A percentile compares a stretch with the other conserved stretches of the same genome.
These are phyloP conservation scores for Urostyla sp. DNA, from an alignment of 73 alveolate genomes.

Conservation along the genomic window DNA sequence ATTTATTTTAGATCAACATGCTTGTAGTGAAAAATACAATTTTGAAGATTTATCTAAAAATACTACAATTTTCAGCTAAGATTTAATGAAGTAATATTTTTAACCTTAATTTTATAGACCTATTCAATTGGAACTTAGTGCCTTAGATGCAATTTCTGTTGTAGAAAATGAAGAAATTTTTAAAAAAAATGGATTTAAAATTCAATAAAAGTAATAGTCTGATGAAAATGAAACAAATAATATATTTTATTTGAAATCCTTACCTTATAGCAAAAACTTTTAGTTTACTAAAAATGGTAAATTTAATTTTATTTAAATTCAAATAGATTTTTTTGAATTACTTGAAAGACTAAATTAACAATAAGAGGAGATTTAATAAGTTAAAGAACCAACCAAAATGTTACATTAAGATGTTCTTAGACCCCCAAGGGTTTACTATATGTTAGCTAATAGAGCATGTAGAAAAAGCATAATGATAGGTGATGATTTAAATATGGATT, in stretches of 20 bases:
- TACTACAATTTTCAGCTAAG: slow-evolving; percentile 64
- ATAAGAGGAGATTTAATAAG: slow-evolving; percentile 46
- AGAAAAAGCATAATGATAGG: slow-evolving; percentile 97
- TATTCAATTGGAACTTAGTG: slow-evolving; percentile 63
- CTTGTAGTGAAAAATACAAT: slow-evolving; percentile 95
- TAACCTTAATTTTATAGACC: slow-evolving; percentile 46
- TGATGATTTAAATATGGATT: slow-evolving; percentile 66
- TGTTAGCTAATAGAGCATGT: slow-evolving; percentile 96
- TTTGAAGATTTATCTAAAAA: slow-evolving; percentile 87
- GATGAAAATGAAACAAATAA: slow-evolving; percentile 47
- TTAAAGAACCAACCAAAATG: slow-evolving; percentile 23
- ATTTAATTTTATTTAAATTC: background rate
- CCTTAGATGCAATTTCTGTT: slow-evolving; percentile 63
- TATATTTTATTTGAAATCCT: slow-evolving; percentile 7
- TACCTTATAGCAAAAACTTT: slow-evolving; percentile 57
- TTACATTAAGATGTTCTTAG: slow-evolving; percentile 70
- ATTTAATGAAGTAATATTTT: slow-evolving; percentile 52
- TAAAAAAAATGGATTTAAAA: slow-evolving; percentile 74
- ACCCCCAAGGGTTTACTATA: slow-evolving; percentile 82
- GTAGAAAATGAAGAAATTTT: slow-evolving; percentile 57
- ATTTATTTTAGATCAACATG: slow-evolving; percentile 97
- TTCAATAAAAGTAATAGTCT: slow-evolving; percentile 15
- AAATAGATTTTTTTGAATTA: slow-evolving; percentile 56
- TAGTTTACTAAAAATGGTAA: slow-evolving; percentile 58
- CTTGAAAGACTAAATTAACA: slow-evolving; percentile 35